These are phyloP conservation scores for Lithohypha guttulata DNA, from an alignment of 2,329 filamentous ascomycete genomes.

Conservation along the genomic window DNA sequence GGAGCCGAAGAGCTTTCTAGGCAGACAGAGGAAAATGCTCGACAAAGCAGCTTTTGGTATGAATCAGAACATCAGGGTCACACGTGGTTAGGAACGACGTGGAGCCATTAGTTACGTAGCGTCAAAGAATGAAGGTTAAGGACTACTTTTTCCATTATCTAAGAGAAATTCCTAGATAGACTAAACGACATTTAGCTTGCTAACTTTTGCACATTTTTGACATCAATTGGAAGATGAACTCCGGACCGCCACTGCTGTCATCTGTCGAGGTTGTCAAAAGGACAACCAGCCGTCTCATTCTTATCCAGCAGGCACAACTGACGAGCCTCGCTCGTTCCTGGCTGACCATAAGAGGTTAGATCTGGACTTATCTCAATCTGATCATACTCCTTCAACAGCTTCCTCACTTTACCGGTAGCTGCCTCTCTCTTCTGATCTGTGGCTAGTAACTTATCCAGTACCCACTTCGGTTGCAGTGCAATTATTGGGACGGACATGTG, in stretches of 20 bases:
- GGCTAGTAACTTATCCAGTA: conserved; percentile 4
- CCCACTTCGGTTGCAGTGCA: conserved; percentile 9
- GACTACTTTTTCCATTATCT: too few relatives aligned
- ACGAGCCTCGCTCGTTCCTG: conserved; percentile 4
- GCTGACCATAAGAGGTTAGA: conserved; percentile 4
- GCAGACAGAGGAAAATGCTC: conserved; percentile 33
- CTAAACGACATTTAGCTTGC: too few relatives aligned
- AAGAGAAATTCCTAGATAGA: too few relatives aligned
- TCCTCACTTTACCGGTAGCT: conserved; percentile 4
- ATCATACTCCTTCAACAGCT: conserved; percentile 8
- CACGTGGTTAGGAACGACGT: background rate
- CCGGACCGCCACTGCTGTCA: too few relatives aligned
- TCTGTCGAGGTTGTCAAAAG: conserved; percentile 5
- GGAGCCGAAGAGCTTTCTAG: conserved; percentile 35
- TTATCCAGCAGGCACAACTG: conserved; percentile 8
- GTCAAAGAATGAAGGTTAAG: too few relatives aligned
- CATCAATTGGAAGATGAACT: too few relatives aligned
- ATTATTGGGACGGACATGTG: conserved; percentile 5
- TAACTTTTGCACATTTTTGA: too few relatives aligned
- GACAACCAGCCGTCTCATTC: conserved; percentile 8
- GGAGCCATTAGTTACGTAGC: too few relatives aligned
- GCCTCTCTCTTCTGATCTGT: conserved; percentile 5
- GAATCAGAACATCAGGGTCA: background rate
- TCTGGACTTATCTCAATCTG: conserved; percentile 9
- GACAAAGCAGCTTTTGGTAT: conserved; percentile 23